A percentile compares a stretch with the other conserved stretches of the same genome.
Conservation (phyloP, 306 rosid species). For the Inga oerstediana region DNA sequence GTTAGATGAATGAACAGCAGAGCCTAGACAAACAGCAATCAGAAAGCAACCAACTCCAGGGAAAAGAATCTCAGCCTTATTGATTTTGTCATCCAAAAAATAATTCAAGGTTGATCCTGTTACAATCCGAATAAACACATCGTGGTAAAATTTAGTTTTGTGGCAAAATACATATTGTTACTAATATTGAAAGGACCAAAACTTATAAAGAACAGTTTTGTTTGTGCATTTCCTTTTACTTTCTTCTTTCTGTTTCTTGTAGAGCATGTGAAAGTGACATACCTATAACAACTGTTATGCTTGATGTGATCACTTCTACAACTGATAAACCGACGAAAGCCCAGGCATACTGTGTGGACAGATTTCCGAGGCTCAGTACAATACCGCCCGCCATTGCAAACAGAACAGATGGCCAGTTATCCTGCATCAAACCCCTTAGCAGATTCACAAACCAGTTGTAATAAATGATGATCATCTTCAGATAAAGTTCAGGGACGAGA, state of each 20-base stretch:
- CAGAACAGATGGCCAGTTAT: slow-evolving; percentile 81
- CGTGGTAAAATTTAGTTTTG: neutral
- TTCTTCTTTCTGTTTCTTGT: neutral
- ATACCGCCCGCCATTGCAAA: slow-evolving; percentile 91
- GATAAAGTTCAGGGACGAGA: slow-evolving; percentile 47
- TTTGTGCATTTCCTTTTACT: neutral
- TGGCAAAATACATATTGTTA: slow-evolving; percentile 17
- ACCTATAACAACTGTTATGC: slow-evolving; percentile 92
- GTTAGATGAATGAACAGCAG: slow-evolving; percentile 87
- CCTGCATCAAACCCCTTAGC: slow-evolving; percentile 47
- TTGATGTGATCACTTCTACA: slow-evolving; percentile 76
- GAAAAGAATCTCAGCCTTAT: slow-evolving; percentile 82
- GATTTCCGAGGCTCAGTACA: slow-evolving; percentile 82
- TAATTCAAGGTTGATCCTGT: slow-evolving; percentile 89
- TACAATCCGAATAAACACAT: slow-evolving; percentile 17
- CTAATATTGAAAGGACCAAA: slow-evolving; percentile 6
- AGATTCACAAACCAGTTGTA: slow-evolving; percentile 19
- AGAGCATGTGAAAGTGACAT: slow-evolving; percentile 20
- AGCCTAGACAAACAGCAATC: slow-evolving; percentile 83
- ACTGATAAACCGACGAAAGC: slow-evolving; percentile 93
- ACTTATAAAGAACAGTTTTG: neutral
- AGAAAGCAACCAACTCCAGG: slow-evolving; percentile 93
- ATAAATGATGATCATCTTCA: slow-evolving; percentile 31
- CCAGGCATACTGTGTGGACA: slow-evolving; percentile 83
- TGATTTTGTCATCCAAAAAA: slow-evolving; percentile 82